Base-by-base conservation (phyloP, 331 rosid species). In the Quercus lobata region DNA sequence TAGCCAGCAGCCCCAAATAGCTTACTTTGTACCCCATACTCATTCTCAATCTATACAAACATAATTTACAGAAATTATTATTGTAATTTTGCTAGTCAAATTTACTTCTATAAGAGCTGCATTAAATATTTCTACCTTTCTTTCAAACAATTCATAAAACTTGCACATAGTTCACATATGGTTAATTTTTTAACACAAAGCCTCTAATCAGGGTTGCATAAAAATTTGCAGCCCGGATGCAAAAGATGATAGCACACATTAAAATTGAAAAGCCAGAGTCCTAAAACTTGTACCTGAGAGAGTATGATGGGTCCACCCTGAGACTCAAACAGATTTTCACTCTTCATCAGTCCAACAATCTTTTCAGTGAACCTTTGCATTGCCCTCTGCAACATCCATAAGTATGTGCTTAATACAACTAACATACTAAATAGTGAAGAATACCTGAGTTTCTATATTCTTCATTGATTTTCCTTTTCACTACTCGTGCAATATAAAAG, bases 291-390 rank as follows among this genome's bases (percentile, higher is more conserved):
- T 78, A 93, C 99, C 99, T 96, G 99, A 80, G 99, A 93, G 76
- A 96, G 97, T 72, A 96, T 93, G 83, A 96, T 93, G 83, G 99
- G 99, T 37, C 99, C 99, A 76, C 98, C 99, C 86, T 96, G 98
- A 25, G 99, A 93, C 85, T 93, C 95, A 52, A 88, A 94, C 79
- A 94, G 85, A 2, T 57, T 82, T 79, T 96, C 97, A 78, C 89
- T 85, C 93, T 96, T 96, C 99, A 96, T 93, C 91, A 96, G 54
- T 76, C 95, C 95, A 69, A 96, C 99, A 85, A 96, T 92, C 91
- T 90, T 93, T 87, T 92, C 97, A 4, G 98, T 92, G 84, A 96
- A 96, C 74, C 94, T 90, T 90, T 93, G 92, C 99, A 96, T 96
- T 87, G 91, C 99, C 73, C 80, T 93, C 99, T 96, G 89, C 84